phyloP scores from a whole-genome alignment of 306 rosid species.

The Quercus robur region DNA sequence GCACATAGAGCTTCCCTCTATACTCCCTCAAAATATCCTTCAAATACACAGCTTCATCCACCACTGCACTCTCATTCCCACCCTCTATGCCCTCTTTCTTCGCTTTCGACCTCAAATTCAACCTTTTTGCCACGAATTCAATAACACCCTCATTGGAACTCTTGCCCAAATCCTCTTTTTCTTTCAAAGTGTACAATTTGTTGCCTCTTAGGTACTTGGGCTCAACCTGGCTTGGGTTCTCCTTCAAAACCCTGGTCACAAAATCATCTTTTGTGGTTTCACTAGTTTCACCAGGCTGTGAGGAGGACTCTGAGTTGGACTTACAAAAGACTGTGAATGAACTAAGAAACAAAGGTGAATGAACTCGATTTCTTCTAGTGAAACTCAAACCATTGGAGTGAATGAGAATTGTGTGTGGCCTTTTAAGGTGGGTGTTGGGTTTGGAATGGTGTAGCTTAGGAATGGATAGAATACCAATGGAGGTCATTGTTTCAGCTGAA shows the following conservation, averaged over 20 bases:
- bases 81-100: constrained; percentile 33
- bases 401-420: constrained; percentile 10
- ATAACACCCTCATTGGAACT: constrained; percentile 32
- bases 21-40: constrained; percentile 80
- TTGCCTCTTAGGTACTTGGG: constrained; percentile 70
- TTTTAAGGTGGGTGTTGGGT: constrained; percentile 29
- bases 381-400: constrained; percentile 26
- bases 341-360: constrained; percentile 26
- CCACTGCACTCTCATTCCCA: constrained; percentile 24
- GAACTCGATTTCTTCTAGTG: constrained; percentile 26
- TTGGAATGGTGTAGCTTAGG: constrained; percentile 50
- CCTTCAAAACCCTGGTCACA: constrained; percentile 74
- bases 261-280: constrained; percentile 55
- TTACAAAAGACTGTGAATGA: constrained; percentile 45
- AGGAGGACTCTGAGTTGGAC: constrained; percentile 34
- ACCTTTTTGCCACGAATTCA: constrained; percentile 38
- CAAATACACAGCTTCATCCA: constrained; percentile 61
- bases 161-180: constrained; percentile 54
- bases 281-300: constrained; percentile 20
- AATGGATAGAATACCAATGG: constrained; percentile 51
- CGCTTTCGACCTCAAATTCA: constrained; percentile 36
- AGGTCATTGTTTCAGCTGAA: constrained; percentile 36
- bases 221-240: constrained; percentile 91
- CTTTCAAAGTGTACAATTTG: constrained; percentile 59
- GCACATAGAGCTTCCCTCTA: constrained; percentile 91